Conservation (phyloP, 352 stramenopile species). For the Globisporangium middletonii region DNA sequence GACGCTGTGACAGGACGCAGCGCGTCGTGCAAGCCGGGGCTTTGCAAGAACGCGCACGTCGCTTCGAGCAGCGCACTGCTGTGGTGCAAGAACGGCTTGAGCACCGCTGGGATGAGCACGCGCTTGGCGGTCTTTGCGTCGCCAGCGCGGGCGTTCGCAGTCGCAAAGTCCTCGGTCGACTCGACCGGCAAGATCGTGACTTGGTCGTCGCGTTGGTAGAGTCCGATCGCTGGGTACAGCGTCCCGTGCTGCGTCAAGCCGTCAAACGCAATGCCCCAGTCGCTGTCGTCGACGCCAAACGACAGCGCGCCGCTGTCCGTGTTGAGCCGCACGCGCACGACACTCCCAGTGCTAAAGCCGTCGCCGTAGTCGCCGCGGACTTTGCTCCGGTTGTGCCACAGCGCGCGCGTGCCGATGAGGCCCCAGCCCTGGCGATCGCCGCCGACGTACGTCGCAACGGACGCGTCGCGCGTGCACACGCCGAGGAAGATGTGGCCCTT, state of each 20-base stretch:
- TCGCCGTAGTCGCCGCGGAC: conserved; percentile 85
- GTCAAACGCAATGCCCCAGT: conserved; percentile 88
- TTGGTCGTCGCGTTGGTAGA: conserved; percentile 88
- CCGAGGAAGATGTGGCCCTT: conserved; percentile 89
- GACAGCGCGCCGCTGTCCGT: conserved; percentile 83
- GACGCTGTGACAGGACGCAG: conserved; percentile 3
- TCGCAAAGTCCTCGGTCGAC: conserved; percentile 26
- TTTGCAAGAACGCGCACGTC: conserved; percentile 43
- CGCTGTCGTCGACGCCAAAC: conserved; percentile 82
- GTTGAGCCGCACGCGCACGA: conserved; percentile 79
- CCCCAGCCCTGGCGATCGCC: conserved; percentile 86
- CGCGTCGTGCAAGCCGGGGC: conserved; percentile 17
- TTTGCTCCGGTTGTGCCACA: conserved; percentile 89
- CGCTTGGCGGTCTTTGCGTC: conserved; percentile 26
- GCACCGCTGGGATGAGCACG: conserved; percentile 51
- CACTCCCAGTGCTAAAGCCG: conserved; percentile 81
- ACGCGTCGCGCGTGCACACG: conserved; percentile 82
- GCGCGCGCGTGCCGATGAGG: conserved; percentile 80
- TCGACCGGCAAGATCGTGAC: conserved; percentile 79
- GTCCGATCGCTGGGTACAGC: conserved; percentile 80
- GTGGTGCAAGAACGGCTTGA: conserved; percentile 78
- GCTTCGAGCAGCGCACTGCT: conserved; percentile 49
- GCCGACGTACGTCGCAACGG: conserved; percentile 84
- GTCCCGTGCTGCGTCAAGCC: conserved; percentile 84
- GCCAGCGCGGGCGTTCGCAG: conserved; percentile 18